phyloP scores from a whole-genome alignment of 2,329 filamentous ascomycete species.

The Pleomassaria siparia region DNA sequence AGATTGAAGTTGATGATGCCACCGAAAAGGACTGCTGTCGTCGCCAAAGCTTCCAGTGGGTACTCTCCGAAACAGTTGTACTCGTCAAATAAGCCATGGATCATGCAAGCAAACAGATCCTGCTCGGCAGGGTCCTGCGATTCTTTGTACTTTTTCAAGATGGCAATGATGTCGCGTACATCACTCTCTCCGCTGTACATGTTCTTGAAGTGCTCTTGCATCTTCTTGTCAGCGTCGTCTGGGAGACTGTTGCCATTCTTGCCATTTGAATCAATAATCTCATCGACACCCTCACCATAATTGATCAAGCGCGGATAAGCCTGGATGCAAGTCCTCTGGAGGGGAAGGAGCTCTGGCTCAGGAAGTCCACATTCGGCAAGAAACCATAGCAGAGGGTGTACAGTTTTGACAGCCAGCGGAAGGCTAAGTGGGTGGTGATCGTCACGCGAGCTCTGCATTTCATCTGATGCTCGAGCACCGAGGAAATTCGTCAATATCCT shows the following conservation, averaged over 20 bases:
- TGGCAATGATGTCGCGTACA: constrained; percentile 80
- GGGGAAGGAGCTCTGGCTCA: constrained; percentile 71
- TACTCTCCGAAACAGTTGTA: constrained; percentile 95
- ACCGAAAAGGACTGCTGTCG: constrained; percentile 93
- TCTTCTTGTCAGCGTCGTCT: constrained; percentile 77
- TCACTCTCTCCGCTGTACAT: constrained; percentile 95
- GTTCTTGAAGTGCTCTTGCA: constrained; percentile 97
- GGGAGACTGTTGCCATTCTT: constrained; percentile 79
- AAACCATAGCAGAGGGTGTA: constrained; percentile 76
- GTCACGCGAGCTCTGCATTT: constrained; percentile 73
- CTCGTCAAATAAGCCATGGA: constrained; percentile 95
- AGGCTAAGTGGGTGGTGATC: constrained; percentile 68
- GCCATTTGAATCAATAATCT: constrained; percentile 85
- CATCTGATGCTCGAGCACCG: constrained; percentile 79
- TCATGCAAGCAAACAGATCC: constrained; percentile 97
- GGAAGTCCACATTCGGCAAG: constrained; percentile 60
- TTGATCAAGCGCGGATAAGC: constrained; percentile 95
- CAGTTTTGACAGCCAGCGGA: constrained; percentile 80
- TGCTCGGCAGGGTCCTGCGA: constrained; percentile 83
- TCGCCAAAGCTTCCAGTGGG: constrained; percentile 91
- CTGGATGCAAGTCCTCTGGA: constrained; percentile 87
- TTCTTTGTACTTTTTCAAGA: constrained; percentile 83
- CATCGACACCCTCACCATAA: constrained; percentile 89
- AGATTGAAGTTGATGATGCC: constrained; percentile 94
- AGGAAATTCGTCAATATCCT: constrained; percentile 77